Evolutionary conservation across 2,329 filamentous ascomycete genomes (phyloP), one percentile per base, ranked within the genome.

Genomic region (Botrytis galanthina): DNA sequence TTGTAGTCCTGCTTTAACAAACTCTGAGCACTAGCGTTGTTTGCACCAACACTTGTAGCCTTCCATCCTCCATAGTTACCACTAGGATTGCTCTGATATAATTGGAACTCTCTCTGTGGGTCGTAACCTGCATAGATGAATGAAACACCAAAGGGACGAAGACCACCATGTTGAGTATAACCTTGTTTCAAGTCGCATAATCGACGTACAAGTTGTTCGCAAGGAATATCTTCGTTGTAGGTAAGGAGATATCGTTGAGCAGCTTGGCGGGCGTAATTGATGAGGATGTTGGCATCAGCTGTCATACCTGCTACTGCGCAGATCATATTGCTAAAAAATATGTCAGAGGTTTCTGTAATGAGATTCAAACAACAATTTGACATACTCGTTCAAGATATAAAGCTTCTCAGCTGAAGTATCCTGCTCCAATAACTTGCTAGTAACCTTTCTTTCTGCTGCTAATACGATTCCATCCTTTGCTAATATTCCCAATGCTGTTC

Each of bases 121-220:
- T 99, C 96, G 89, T 95, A 99, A 75, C 96, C 96, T 68, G 97
- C 97, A 82, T 99, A 99, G 88, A 99, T 98, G 89, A 99, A 98
- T 66, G 95, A 98, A 66, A 99, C 96, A 84, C 96, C 96, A 80
- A 99, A 99, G 26, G 96, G 96, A 79, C 96, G 93, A 74, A 99
- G 92, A 86, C 96, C 96, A 88, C 96, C 96, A 82, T 98, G 96
- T 84, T 99, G 96, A 77, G 96, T 99, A 87, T 99, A 99, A 75
- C 96, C 95, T 85, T 99, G 96, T 88, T 99, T 99, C 78, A 98
- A 87, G 86, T 99, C 96, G 85, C 97, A 99, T 80, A 99, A 89
- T 79, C 94, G 91, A 80, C 96, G 94, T 75, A 99, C 96, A 74
- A 99, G 93, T 85, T 99, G 96, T 84, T 99, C 96, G 87, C 96